Evolutionary conservation across 805 yeast genomes (phyloP).

Genomic region (Schizosaccharomyces cryophilus): DNA sequence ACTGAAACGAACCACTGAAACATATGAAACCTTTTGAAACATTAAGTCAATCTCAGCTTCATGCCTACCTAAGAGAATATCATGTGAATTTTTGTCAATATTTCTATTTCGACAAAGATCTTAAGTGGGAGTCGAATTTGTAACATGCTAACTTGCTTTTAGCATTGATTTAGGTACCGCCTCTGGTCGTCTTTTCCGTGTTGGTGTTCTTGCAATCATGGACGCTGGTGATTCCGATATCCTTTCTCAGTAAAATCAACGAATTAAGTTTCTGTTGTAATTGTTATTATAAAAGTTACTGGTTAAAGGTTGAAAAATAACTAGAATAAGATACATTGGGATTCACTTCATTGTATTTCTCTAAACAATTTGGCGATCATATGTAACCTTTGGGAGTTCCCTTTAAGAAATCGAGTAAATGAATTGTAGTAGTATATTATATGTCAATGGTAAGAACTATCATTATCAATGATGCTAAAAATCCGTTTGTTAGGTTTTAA

Average conservation of each 20-base stretch:
- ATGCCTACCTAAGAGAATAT: too few species aligned
- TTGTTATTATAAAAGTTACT: not conserved
- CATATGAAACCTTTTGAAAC: not conserved
- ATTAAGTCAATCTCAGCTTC: too few species aligned
- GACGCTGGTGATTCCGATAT: slow-evolving; percentile 99
- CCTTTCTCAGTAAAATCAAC: slow-evolving; percentile 19
- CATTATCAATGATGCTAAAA: too few species aligned
- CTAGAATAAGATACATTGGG: too few species aligned
- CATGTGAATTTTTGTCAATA: not conserved
- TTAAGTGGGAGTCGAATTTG: not conserved
- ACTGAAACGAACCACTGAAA: not conserved
- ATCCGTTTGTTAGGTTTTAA: too few species aligned
- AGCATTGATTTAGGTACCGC: slow-evolving; percentile 31
- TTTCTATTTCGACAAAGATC: not conserved
- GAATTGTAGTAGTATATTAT: too few species aligned
- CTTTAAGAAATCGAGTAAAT: too few species aligned
- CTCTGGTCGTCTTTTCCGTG: slow-evolving; percentile 99
- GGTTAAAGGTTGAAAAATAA: too few species aligned
- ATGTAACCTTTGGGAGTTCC: too few species aligned
- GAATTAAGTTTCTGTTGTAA: not conserved
- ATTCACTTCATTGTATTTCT: too few species aligned
- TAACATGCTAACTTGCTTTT: slow-evolving; percentile 2
- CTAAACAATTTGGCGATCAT: too few species aligned
- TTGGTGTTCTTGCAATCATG: slow-evolving; percentile 82
- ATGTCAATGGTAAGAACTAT: too few species aligned